Conservation (phyloP, 495 filamentous ascomycete species). For the Podospora sp. region DNA sequence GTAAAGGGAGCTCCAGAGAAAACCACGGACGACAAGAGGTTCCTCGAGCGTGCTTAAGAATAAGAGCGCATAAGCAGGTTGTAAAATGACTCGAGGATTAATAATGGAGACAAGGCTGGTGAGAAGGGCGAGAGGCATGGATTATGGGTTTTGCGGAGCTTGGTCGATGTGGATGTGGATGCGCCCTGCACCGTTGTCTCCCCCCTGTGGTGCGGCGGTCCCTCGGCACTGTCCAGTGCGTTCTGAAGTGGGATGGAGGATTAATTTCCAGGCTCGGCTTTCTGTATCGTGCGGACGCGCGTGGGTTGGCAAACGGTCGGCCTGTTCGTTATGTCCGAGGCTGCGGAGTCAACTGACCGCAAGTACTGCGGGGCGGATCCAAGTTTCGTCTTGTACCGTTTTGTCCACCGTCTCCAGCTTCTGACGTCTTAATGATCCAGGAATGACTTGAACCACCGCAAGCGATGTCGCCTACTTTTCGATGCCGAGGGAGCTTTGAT, state of each 20-base stretch:
- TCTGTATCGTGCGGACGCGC: slow-evolving; percentile 16
- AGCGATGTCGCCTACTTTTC: neutral
- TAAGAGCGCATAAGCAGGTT: slow-evolving; percentile 24
- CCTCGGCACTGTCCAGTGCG: slow-evolving; percentile 21
- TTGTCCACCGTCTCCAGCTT: neutral
- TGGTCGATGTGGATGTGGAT: slow-evolving; percentile 8
- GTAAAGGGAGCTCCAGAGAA: slow-evolving; percentile 8
- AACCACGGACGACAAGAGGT: slow-evolving; percentile 12
- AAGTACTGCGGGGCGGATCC: neutral
- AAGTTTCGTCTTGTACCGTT: slow-evolving; percentile 3
- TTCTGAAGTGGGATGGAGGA: neutral
- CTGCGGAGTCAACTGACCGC: slow-evolving; percentile 19
- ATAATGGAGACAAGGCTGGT: slow-evolving; percentile 29
- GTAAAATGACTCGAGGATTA: slow-evolving; percentile 33
- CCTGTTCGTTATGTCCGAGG: slow-evolving; percentile 43
- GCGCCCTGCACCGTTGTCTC: slow-evolving; percentile 2
- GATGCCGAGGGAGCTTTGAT: neutral
- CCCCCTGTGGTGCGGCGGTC: slow-evolving; percentile 2
- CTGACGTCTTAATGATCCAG: slow-evolving; percentile 10
- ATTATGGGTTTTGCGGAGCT: slow-evolving; percentile 12
- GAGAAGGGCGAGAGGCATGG: slow-evolving; percentile 10
- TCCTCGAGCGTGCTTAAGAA: slow-evolving; percentile 13
- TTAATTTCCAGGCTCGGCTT: slow-evolving; percentile 23
- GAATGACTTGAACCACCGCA: neutral
- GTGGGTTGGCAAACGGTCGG: slow-evolving; percentile 34